Base-by-base conservation (phyloP, 306 rosid species). In the Dalbergia cochinchinensis region DNA sequence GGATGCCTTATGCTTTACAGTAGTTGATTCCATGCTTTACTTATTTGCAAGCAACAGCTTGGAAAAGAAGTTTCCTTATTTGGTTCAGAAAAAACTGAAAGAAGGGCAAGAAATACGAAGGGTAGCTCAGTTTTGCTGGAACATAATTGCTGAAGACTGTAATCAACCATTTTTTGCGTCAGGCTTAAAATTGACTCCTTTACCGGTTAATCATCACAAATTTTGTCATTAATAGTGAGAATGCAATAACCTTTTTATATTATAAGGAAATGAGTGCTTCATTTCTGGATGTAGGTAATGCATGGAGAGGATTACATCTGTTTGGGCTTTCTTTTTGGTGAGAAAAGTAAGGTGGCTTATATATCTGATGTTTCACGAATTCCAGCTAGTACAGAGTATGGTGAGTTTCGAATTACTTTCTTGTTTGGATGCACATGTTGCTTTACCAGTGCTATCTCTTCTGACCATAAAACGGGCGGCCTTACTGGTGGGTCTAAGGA, bases 61-160 rank as follows among this genome's bases (percentile, higher is more conserved):
- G 62, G 88, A 83, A 78, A 82, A 39, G 70, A 89, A 81, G 81
- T 92, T 94, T 85, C 90, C 97, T 69, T 92, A 92, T 90, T 81
- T 92, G 89, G 89, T 92, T 73, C 77, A 65, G 76, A 92, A 90
- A 78, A 89, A 89, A 78, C 82, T 12, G 61, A 88, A 69, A 83
- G 92, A 87, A 83, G 98, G 97, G 33, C 92, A 92, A 84, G 98
- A 93, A 86, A 83, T 91, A 83, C 88, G 98, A 76, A 84, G 98
- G 69, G 97, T 93, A 26, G 85, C 98, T 65, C 98, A 93, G 84
- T 92, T 91, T 34, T 89, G 86, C 77, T 93, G 98, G 98, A 90
- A 72, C 57, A 80, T 87, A 82, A 83, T 93, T 83, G 90, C 85
- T 50, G 88, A 81, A 9, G 71, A 77, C 74, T 74, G 65, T 78